These are phyloP conservation scores for Ophiostoma montium DNA, from an alignment of 2,329 filamentous ascomycete genomes.

Conservation along the genomic window DNA sequence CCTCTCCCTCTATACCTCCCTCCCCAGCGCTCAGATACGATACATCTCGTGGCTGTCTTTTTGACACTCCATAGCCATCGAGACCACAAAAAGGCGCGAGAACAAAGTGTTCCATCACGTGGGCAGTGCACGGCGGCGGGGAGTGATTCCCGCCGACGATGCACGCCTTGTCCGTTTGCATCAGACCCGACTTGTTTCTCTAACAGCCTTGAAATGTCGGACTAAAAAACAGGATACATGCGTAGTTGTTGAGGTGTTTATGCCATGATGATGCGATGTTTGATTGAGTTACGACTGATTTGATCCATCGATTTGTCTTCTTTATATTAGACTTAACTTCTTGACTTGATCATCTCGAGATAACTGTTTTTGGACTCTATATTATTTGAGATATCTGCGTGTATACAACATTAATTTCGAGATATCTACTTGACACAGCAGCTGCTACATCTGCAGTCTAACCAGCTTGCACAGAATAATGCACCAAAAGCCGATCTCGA, in stretches of 20 bases:
- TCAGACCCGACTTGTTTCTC: constrained; percentile 44
- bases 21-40: constrained; percentile 44
- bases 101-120: constrained; percentile 24
- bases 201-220: constrained; percentile 40
- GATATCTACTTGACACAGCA: too few relatives aligned
- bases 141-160: neutral
- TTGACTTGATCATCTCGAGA: too few relatives aligned
- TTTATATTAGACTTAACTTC: too few relatives aligned
- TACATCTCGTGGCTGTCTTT: constrained; percentile 41
- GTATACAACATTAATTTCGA: too few relatives aligned
- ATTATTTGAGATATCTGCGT: too few relatives aligned
- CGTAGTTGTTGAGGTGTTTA: neutral
- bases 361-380: too few relatives aligned
- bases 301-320: too few relatives aligned
- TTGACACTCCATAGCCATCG: constrained; percentile 32
- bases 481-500: neutral
- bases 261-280: too few relatives aligned
- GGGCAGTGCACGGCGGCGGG: neutral
- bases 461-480: too few relatives aligned
- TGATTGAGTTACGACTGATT: too few relatives aligned
- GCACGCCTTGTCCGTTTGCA: constrained; percentile 36
- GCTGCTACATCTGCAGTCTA: too few relatives aligned
- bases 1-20: neutral
- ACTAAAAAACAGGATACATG: constrained; percentile 51
- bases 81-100: constrained; percentile 50